Base-by-base conservation (phyloP, 495 filamentous ascomycete genomes). In the Platismatia glauca region DNA sequence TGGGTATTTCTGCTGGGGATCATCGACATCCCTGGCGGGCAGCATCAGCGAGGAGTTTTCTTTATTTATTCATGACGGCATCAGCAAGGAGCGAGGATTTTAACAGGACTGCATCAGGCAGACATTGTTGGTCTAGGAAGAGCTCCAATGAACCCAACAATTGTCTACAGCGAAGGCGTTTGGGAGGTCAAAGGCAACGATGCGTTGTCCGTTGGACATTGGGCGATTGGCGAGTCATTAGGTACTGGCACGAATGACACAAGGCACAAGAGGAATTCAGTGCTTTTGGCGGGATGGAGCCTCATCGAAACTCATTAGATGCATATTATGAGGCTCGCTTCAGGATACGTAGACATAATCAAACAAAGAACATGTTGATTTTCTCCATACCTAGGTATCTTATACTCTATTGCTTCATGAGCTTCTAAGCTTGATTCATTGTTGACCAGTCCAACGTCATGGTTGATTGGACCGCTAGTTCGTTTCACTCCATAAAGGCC, bases 101-200 rank as follows among this genome's bases (percentile, higher is more conserved):
- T 37, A 34, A 24, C 35, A 56, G 61, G 22, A 48, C 55, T 52
- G 61, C 48, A 60, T 59, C 41, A 31, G 37, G 60, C 34, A 60
- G 62, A 58, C 61, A 46, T 60, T 63, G 65, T 60, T 67, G 65
- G 65, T 58, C 43, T 48, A 67, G 65, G 65, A 67, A 67, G 65
- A 57, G 65, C 65, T 67, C 65, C 65, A 57, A 60, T 57, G 57
- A 59, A 44, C 57, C 62, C 61, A 67, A 61, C 48, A 31, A 59
- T 27, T 53, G 65, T 52, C 48, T 41, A 46, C 31, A 67, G 65
- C 65, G 61, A 64, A 59, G 65, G 65, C 62, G 65, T 64, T 61
- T 39, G 35, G 53, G 55, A n/a, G 27, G 16, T 50, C 37, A 52
- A n/a, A 34, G 11, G 27, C 34, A 50, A 52, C 37, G 38, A 53